Conservation (phyloP, 169 alveolate genomes). For the Cryptosporidium parvum region DNA sequence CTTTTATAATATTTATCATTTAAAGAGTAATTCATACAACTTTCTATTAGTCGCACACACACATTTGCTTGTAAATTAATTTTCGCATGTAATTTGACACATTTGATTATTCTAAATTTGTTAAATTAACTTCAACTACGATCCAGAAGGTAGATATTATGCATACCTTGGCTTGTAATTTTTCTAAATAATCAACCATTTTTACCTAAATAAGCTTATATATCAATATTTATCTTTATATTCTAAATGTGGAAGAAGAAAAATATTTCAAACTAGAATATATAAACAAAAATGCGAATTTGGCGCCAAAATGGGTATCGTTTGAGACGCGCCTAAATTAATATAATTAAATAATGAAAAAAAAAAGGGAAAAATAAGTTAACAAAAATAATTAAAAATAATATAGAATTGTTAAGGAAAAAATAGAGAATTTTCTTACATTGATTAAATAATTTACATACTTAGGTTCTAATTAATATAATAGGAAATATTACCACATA, state of each 20-base stretch:
- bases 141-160: neutral
- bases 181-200: too few species aligned
- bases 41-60: neutral
- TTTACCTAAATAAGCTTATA: neutral
- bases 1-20: too few species aligned
- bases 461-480: neutral
- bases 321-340: constrained; percentile 34
- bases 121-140: too few species aligned
- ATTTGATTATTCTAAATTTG: too few species aligned
- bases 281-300: neutral
- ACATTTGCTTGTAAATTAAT: too few species aligned
- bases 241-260: too few species aligned
- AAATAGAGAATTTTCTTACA: neutral
- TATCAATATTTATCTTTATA: too few species aligned
- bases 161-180: neutral
- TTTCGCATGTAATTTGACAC: neutral
- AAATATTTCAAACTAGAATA: too few species aligned
- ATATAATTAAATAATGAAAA: neutral
- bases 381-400: neutral
- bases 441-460: neutral
- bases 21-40: neutral
- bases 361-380: neutral
- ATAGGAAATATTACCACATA: neutral
- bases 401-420: neutral
- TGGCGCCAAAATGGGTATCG: constrained; percentile 35